Evolutionary conservation across 2,329 filamentous ascomycete species (phyloP).

Genomic region (Plenodomus biglobosus): DNA sequence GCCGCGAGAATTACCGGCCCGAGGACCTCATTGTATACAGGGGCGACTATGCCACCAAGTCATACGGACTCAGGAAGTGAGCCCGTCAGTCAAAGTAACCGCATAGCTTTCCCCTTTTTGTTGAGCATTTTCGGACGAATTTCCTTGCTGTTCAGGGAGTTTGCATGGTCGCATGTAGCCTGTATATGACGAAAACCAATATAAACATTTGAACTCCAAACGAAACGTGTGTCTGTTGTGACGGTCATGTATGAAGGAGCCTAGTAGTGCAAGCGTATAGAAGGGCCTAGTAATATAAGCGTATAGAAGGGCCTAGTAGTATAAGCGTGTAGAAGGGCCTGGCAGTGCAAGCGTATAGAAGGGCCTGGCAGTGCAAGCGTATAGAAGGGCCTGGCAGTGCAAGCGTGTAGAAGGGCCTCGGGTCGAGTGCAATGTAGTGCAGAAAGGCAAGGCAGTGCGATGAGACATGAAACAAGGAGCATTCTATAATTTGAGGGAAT

Average conservation of each 20-base stretch:
- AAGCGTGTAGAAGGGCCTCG: too few relatives aligned
- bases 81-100: conserved; percentile 27
- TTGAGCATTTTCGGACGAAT: conserved; percentile 21
- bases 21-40: conserved; percentile 88
- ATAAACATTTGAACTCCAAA: conserved; percentile 22
- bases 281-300: too few relatives aligned
- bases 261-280: too few relatives aligned
- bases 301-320: too few relatives aligned
- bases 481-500: neutral
- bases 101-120: conserved; percentile 5
- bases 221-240: neutral
- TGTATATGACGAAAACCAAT: conserved; percentile 25
- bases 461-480: too few relatives aligned
- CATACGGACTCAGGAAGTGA: conserved; percentile 76
- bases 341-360: too few relatives aligned
- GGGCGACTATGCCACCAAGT: conserved; percentile 93
- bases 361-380: too few relatives aligned
- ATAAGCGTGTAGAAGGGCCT: too few relatives aligned
- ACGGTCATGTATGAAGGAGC: too few relatives aligned
- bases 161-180: conserved; percentile 17
- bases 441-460: too few relatives aligned
- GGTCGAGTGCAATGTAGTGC: too few relatives aligned
- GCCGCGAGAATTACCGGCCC: conserved; percentile 81
- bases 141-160: conserved; percentile 17
- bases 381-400: too few relatives aligned